phyloP scores from a whole-genome alignment of 495 filamentous ascomycete species.

The Penicillium pulvis region DNA sequence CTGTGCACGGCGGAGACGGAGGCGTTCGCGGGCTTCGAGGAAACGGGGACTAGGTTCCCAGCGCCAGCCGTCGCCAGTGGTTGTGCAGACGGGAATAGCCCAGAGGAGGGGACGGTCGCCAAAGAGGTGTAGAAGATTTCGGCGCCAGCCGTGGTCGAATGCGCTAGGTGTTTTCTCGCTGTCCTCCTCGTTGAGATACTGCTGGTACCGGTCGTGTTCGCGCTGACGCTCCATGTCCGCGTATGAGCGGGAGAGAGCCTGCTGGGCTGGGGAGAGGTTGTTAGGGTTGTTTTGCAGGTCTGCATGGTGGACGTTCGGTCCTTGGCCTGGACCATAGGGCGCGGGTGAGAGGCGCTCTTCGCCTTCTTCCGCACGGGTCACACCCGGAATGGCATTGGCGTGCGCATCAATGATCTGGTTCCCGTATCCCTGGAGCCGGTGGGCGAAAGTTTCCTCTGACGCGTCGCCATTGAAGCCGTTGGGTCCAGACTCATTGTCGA shows the following conservation, averaged over 20 bases:
- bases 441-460: conserved; percentile 59
- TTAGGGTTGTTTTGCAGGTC: conserved; percentile 6
- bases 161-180: conserved; percentile 85
- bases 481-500: conserved; percentile 39
- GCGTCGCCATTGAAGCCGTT: conserved; percentile 43
- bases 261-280: conserved; percentile 43
- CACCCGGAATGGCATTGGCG: conserved; percentile 77
- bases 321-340: conserved; percentile 27
- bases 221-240: conserved; percentile 72
- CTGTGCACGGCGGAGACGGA: conserved; percentile 59
- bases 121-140: conserved; percentile 83
- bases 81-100: conserved; percentile 79
- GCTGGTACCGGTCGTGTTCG: conserved; percentile 73
- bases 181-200: conserved; percentile 87
- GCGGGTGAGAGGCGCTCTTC: conserved; percentile 52
- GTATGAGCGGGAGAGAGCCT: conserved; percentile 60
- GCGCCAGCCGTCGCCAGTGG: conserved; percentile 88
- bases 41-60: conserved; percentile 84
- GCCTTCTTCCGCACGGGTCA: conserved; percentile 79
- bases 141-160: conserved; percentile 81
- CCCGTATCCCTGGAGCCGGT: conserved; percentile 63
- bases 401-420: conserved; percentile 80
- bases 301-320: conserved; percentile 12
- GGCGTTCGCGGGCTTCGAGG: conserved; percentile 63
- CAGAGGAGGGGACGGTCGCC: conserved; percentile 70